Evolutionary conservation across 371 early-diverging fungal species (phyloP), one percentile per base, ranked within the genome.

Genomic region (Gilbertella persicaria): DNA sequence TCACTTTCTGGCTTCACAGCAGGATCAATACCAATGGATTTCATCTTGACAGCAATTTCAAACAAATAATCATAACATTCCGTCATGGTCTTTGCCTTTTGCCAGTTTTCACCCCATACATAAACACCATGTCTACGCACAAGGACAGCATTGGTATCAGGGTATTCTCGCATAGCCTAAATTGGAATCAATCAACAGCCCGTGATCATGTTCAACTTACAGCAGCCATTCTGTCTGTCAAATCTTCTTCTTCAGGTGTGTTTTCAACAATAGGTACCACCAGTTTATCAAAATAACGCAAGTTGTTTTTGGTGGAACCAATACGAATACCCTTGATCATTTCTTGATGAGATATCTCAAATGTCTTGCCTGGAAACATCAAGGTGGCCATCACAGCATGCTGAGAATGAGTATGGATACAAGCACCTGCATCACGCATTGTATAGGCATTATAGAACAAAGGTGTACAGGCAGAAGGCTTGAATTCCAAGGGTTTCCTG

Each of bases 51-150:
- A 5, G 93, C 95, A 42, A 96, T 90, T 66, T 96, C 96, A 69
- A 98, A 98, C 36, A 98, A 78, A 70, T 96, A 98, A 66, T 98
- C 98, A 61, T 96, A 98, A 80, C 97, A 97, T 67, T 98, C 98
- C n/a, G 90, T 78, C 97, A 97, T 98, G 39, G 90, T 85, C 76
- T 96, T 98, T 45, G 97, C 96, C 78, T 95, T 92, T 75, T 95
- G 91, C 97, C 98, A 96, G 24, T 81, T 83, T 75, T 93, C 93
- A 62, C 91, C 97, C 97, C 98, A 96, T 14, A 94, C 92, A 56
- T 91, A 93, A 20, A 93, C 93, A 55, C 93, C 95, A 60, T 93
- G 94, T 17, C 91, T 73, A 47, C 95, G 79, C 16, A 98, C 98
- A 47, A 97, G 87, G 43, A 98, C 95, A 40, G 98, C 98, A 66